Evolutionary conservation across 306 rosid genomes (phyloP), one percentile per base, ranked within the genome.

Genomic region (Cyamopsis tetragonoloba): DNA sequence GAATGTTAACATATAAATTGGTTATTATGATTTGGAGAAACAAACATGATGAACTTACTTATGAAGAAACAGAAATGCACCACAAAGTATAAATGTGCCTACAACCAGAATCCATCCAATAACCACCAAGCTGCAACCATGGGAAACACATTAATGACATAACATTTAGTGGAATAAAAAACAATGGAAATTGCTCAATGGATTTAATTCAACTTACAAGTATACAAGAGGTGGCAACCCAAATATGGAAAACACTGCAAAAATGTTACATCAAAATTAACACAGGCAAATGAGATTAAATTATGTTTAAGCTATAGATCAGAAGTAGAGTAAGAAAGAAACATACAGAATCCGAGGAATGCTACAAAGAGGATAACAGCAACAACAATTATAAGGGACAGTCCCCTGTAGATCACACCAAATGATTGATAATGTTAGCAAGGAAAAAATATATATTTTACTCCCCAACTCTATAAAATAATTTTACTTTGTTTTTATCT

Each of bases 321-420:
- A 19, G n/a, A n/a, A n/a, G n/a, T 41, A 54, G 13, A 49, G 23
- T 5, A 46, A 49, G 56, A 46, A 46, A 55, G 2, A 60, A 46
- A 58, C 98, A 13, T 81, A 92, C 98, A 50, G 44, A 86, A 82
- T 46, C 96, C 96, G 27, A 87, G 76, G 55, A 85, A 70, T 39
- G 83, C 61, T 69, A 92, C 34, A 20, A 78, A 3, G 50, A 92
- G 85, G 89, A 87, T 78, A 38, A 76, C 71, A 23, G 87, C 85
- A 18, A 87, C 85, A 22, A 83, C 23, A 12, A 86, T 66, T 31
- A 77, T 63, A 27, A 92, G 93, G 4, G 84, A 71, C 76, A 79
- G 38, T 62, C 86, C 81, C 83, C 98, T 92, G 75, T 78, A 68
- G 1, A 39, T 7, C 57, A 56, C 0, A 77, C 27, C 22, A 23